Evolutionary conservation across 371 early-diverging fungal species (phyloP).

Genomic region (Saksenaea oblongispora): DNA sequence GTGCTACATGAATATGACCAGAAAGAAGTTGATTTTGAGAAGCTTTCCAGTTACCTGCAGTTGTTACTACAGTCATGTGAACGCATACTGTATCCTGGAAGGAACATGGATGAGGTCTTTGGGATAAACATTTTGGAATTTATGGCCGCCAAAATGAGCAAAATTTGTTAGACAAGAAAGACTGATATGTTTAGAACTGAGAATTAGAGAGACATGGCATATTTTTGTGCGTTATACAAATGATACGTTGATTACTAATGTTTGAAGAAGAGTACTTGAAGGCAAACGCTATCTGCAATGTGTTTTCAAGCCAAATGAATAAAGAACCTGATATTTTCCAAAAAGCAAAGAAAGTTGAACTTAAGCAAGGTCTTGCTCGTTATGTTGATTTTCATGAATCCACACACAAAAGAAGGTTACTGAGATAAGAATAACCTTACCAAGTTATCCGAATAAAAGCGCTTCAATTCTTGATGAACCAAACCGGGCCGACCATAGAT

Average conservation of each 20-base stretch:
- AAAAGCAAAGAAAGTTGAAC: slow-evolving; percentile 72
- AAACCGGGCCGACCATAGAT: no score
- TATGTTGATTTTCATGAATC: slow-evolving; percentile 79
- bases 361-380: slow-evolving; percentile 73
- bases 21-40: slow-evolving; percentile 94
- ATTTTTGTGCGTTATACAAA: neutral
- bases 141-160: slow-evolving; percentile 86
- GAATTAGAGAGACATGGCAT: slow-evolving; percentile 69
- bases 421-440: no score
- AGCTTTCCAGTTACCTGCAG: slow-evolving; percentile 74
- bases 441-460: no score
- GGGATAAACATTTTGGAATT: slow-evolving; percentile 72
- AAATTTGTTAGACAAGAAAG: slow-evolving; percentile 80
- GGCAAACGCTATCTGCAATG: slow-evolving; percentile 67
- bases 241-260: slow-evolving; percentile 31
- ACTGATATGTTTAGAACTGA: slow-evolving; percentile 66
- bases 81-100: slow-evolving; percentile 57
- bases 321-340: slow-evolving; percentile 86
- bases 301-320: slow-evolving; percentile 76
- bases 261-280: slow-evolving; percentile 75
- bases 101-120: slow-evolving; percentile 33
- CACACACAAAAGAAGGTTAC: no score
- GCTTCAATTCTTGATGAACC: no score
- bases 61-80: slow-evolving; percentile 65
- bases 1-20: slow-evolving; percentile 87